Conservation (phyloP, 257 asterid species). For the Dorcoceras hygrometricum region DNA sequence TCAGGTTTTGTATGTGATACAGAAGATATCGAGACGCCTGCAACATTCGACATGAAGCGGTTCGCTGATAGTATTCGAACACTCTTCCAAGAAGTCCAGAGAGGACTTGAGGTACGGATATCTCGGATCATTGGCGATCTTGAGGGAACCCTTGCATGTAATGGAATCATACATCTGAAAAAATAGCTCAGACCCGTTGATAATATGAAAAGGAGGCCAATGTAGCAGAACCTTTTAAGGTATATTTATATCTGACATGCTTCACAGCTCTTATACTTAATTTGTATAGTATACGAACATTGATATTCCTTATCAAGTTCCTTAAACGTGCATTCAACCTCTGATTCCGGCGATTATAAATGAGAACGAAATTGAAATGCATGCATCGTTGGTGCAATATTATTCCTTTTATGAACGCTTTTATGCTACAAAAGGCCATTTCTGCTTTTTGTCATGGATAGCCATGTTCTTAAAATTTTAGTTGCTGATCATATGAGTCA, state of each 20-base stretch:
- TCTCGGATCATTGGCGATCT: slow-evolving; percentile 86
- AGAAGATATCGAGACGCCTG: slow-evolving; percentile 53
- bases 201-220: slow-evolving; percentile 14
- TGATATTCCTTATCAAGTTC: slow-evolving; percentile 9
- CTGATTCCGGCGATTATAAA: background rate
- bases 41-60: slow-evolving; percentile 63
- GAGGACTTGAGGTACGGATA: slow-evolving; percentile 84
- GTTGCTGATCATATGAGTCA: background rate
- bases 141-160: slow-evolving; percentile 77
- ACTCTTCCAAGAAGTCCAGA: slow-evolving; percentile 74
- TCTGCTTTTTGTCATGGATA: background rate
- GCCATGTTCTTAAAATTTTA: background rate
- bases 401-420: background rate
- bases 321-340: background rate
- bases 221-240: background rate
- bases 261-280: slow-evolving; percentile 23
- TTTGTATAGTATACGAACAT: slow-evolving; percentile 9
- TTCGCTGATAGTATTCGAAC: slow-evolving; percentile 65
- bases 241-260: slow-evolving; percentile 5
- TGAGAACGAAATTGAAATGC: slow-evolving; percentile 9
- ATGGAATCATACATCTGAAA: slow-evolving; percentile 64
- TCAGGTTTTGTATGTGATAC: slow-evolving; percentile 46
- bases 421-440: background rate
- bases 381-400: background rate
- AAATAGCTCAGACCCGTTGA: slow-evolving; percentile 32